These are phyloP conservation scores for Amphibolis antarctica DNA, from an alignment of 106 monocot species.

Conservation along the genomic window DNA sequence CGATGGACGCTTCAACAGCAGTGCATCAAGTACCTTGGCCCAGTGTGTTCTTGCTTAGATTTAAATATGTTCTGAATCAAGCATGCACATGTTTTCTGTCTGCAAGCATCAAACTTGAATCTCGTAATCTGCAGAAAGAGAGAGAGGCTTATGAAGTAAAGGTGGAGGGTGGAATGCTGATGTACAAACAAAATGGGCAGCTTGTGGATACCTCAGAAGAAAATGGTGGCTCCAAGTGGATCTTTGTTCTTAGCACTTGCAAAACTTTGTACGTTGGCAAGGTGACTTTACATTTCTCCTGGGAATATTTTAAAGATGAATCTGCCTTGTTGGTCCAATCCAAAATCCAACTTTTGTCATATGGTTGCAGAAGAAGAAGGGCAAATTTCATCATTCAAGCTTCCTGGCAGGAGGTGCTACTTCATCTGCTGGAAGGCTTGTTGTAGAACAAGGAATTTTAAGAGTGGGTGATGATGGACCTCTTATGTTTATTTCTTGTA, in stretches of 20 bases:
- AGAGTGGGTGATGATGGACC: constrained; percentile 3
- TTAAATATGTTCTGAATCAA: no score
- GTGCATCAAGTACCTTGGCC: constrained; percentile 70
- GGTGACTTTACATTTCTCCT: constrained; percentile 11
- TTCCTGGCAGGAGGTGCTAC: constrained; percentile 22
- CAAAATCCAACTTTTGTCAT: background rate
- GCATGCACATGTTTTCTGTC: background rate
- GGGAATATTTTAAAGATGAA: background rate
- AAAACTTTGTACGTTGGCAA: constrained; percentile 57
- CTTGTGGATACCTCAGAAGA: constrained; percentile 47
- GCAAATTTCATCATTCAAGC: constrained; percentile 27
- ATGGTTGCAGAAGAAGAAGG: constrained; percentile 19
- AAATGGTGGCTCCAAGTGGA: constrained; percentile 48
- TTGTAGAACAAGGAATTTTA: constrained; percentile 13
- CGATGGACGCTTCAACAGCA: constrained; percentile 58
- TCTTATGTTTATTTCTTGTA: background rate
- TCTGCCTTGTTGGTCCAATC: no score
- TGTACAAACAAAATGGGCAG: constrained; percentile 33
- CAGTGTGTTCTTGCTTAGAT: constrained; percentile 3
- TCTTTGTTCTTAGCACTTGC: constrained; percentile 77
- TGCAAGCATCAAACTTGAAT: background rate
- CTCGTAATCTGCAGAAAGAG: constrained; percentile 43
- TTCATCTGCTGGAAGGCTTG: constrained; percentile 20
- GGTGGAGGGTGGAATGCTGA: constrained; percentile 40
- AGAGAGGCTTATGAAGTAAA: constrained; percentile 65